These are phyloP conservation scores for Hydrangea macrophylla DNA, from an alignment of 148 eudicot species.

Conservation along the genomic window DNA sequence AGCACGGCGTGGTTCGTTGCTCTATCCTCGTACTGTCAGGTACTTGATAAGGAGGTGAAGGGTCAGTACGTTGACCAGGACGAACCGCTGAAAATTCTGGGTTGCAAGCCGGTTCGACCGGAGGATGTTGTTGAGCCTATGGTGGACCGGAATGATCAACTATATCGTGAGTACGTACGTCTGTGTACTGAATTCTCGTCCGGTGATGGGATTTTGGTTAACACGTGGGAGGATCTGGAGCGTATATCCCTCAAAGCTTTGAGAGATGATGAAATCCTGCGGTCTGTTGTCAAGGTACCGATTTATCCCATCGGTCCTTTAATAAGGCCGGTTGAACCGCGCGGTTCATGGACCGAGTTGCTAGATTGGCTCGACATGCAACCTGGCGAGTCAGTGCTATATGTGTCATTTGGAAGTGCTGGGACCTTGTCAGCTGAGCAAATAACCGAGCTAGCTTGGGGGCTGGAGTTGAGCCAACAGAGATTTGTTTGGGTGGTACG, in stretches of 20 bases:
- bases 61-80: conserved; percentile 20
- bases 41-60: conserved; percentile 15
- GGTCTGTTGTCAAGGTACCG: conserved; percentile 6
- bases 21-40: not conserved
- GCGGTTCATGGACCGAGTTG: conserved; percentile 5
- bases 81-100: conserved; percentile 23
- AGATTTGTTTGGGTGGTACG: not conserved
- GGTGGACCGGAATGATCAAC: conserved; percentile 3
- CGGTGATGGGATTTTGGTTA: conserved; percentile 26
- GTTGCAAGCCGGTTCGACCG: conserved; percentile 22
- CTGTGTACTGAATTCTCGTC: conserved; percentile 15
- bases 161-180: conserved; percentile 15
- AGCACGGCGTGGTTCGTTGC: not conserved
- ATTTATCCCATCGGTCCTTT: conserved; percentile 30
- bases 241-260: conserved; percentile 16
- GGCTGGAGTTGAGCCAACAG: not conserved
- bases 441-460: not conserved
- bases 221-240: conserved; percentile 38
- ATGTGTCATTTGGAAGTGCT: conserved; percentile 29
- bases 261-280: conserved; percentile 16
- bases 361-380: conserved; percentile 24
- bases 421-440: conserved; percentile 17
- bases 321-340: not conserved
- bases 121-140: conserved; percentile 26
- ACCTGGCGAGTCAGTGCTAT: conserved; percentile 22